Evolutionary conservation across 2,329 filamentous ascomycete genomes (phyloP), one percentile per base, ranked within the genome.

Genomic region (Zymoseptoria ardabiliae): DNA sequence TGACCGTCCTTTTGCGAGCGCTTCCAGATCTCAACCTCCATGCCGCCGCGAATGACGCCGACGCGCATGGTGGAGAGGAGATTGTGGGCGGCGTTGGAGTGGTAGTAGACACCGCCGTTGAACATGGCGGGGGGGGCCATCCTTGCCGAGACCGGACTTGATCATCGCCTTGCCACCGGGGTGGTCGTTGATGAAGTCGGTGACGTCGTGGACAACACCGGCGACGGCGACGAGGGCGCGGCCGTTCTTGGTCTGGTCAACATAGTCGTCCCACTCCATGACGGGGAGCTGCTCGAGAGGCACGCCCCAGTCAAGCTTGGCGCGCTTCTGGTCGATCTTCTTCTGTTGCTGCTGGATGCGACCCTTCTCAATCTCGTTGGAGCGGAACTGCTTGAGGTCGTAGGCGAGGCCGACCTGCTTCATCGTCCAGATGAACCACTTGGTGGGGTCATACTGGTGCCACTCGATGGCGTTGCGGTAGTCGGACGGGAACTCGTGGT

Each of bases 1-100:
- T 93, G 92, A 80, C 89, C 90, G 77, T 92, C 89, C 69, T 86
- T 84, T 75, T 92, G 88, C 58, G 88, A 85, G 50, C 89, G 87
- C 84, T 94, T 94, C 90, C 90, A 95, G 76, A 94, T 91, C 81
- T 95, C 90, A 25, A 95, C 90, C 75, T 94, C 90, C 73, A 89
- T 91, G 50, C 90, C 90, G 65, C 90, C 90, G 56, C 89, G 88
- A 64, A 95, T 87, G 54, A 95, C 90, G 75, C 89, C 90, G 13
- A 94, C 86, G 67, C 90, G 84, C 89, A 94, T 94, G 66, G 89
- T 94, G 7, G 88, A 91, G 64, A 95, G 82, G 62, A 94, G 77
- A 78, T 95, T 95, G 81, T 95, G 90, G 41, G 90, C 90, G 58
- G 89, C 90, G 77, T 95, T 95, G 73, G 87, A 91, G 81, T 95